Evolutionary conservation across 305 asterid genomes (phyloP).

Genomic region (Petunia hybrid): DNA sequence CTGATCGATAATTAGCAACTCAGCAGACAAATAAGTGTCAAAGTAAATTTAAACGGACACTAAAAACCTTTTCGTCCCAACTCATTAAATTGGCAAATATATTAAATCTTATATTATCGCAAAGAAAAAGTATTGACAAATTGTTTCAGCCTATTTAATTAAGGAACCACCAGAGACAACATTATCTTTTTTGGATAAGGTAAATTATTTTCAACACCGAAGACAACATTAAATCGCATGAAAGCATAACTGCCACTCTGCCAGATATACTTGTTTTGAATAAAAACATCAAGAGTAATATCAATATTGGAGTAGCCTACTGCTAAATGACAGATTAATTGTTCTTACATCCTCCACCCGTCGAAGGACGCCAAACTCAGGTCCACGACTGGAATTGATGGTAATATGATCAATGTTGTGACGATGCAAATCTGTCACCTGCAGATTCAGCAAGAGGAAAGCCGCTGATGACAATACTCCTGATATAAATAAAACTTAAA

Average conservation of each 20-base stretch:
- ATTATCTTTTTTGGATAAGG: too few species aligned
- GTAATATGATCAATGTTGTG: slow-evolving; percentile 95
- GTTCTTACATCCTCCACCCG: slow-evolving; percentile 86
- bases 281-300: slow-evolving; percentile 5
- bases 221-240: background rate
- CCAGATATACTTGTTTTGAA: background rate
- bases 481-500: background rate
- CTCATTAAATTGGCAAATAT: background rate
- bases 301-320: slow-evolving; percentile 14
- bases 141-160: background rate
- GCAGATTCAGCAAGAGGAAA: slow-evolving; percentile 31
- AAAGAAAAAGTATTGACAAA: background rate
- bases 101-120: background rate
- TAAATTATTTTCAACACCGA: too few species aligned
- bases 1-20: background rate
- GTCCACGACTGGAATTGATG: slow-evolving; percentile 87
- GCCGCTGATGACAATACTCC: background rate
- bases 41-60: background rate
- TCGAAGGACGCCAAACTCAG: slow-evolving; percentile 78
- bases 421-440: slow-evolving; percentile 91
- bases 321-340: slow-evolving; percentile 8
- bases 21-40: background rate
- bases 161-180: background rate
- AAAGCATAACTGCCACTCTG: background rate
- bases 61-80: background rate